phyloP scores from a whole-genome alignment of 1,284 basidiomycete genomes.

The Ceratobasidium papillatum region DNA sequence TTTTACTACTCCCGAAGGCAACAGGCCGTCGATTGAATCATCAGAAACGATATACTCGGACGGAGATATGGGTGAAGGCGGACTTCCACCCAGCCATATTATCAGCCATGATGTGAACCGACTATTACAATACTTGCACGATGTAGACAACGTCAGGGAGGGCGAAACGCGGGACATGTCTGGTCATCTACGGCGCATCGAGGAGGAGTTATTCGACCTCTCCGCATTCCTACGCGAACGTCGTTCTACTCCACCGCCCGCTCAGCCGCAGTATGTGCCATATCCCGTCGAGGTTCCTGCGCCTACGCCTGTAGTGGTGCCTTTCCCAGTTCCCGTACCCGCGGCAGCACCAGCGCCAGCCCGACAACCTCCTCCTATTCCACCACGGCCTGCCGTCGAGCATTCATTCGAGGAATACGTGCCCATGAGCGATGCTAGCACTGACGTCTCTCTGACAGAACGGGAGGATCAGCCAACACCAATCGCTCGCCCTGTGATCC shows the following conservation, averaged over 20 bases:
- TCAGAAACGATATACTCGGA: slow-evolving; percentile 62
- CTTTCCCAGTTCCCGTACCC: not conserved
- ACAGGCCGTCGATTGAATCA: slow-evolving; percentile 64
- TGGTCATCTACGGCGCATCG: slow-evolving; percentile 67
- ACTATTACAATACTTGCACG: slow-evolving; percentile 69
- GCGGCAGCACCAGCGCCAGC: not conserved
- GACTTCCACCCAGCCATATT: slow-evolving; percentile 54
- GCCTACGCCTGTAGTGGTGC: not conserved
- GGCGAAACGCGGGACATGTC: slow-evolving; percentile 68
- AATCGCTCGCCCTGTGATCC: not conserved
- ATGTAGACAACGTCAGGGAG: slow-evolving; percentile 65
- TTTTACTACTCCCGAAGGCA: slow-evolving; percentile 68
- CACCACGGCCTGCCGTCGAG: slow-evolving; percentile 4
- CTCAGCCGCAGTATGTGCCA: slow-evolving; percentile 12
- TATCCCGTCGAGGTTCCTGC: slow-evolving; percentile 9
- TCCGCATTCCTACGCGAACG: slow-evolving; percentile 43
- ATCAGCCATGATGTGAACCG: slow-evolving; percentile 72
- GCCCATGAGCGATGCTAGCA: slow-evolving; percentile 38
- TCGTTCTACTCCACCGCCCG: slow-evolving; percentile 30
- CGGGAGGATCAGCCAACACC: slow-evolving; percentile 20
- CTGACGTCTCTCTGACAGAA: slow-evolving; percentile 9
- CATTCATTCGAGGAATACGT: slow-evolving; percentile 13
- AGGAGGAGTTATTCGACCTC: slow-evolving; percentile 68
- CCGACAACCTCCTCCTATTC: not conserved
- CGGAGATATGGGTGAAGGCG: slow-evolving; percentile 42